Conservation (phyloP, 176 grass and related monocot species). For the Lolium perenne region DNA sequence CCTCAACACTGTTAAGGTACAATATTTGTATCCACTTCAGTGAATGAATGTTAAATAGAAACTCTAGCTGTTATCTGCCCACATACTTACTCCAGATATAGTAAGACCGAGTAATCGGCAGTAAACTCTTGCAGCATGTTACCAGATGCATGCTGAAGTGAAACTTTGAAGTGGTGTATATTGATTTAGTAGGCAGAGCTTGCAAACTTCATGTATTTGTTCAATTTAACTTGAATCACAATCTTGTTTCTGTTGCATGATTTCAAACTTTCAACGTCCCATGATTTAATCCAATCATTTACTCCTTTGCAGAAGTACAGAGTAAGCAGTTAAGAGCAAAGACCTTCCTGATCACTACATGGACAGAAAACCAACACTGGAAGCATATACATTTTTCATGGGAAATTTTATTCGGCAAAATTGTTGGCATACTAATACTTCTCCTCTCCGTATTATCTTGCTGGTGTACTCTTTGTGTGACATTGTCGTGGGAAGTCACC, state of each 20-base stretch:
- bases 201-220: slow-evolving; percentile 2
- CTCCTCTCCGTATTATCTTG: background rate
- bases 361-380: background rate
- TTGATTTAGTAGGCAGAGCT: background rate
- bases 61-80: background rate
- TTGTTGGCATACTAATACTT: background rate
- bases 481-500: background rate
- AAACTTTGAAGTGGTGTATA: background rate
- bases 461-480: background rate
- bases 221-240: background rate
- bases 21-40: background rate
- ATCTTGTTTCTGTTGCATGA: background rate
- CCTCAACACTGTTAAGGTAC: slow-evolving; percentile 86
- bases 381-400: background rate
- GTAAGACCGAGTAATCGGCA: background rate
- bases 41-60: background rate
- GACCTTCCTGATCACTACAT: background rate
- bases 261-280: background rate
- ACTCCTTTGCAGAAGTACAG: slow-evolving; percentile 6
- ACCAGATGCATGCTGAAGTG: background rate
- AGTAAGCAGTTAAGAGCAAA: background rate
- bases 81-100: background rate
- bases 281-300: background rate
- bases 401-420: background rate
- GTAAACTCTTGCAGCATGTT: background rate